phyloP scores from a whole-genome alignment of 1,284 basidiomycete genomes.

The Ganoderma lucidum region DNA sequence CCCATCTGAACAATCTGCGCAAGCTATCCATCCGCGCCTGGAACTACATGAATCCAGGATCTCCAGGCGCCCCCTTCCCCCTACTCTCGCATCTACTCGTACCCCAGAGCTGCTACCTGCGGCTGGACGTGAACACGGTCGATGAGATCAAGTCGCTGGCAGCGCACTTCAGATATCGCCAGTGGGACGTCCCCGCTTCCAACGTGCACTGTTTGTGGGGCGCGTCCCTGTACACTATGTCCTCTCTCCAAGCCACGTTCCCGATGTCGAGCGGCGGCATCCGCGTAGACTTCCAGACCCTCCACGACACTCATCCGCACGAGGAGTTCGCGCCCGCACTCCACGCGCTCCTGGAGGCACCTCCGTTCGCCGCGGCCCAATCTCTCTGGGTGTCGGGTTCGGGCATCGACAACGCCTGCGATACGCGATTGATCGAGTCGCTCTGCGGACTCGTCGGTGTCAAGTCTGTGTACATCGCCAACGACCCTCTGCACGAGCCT shows the following conservation, averaged over 20 bases:
- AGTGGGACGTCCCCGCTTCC: background rate
- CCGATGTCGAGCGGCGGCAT: background rate
- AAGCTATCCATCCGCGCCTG: constrained; percentile 1
- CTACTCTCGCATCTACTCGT: background rate
- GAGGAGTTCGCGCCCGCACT: background rate
- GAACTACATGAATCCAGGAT: background rate
- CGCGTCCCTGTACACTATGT: constrained; percentile 1
- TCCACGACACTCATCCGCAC: background rate
- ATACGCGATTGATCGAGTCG: background rate
- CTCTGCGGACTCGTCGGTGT: background rate
- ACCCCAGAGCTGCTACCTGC: background rate
- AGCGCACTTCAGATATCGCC: background rate
- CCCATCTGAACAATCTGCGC: background rate
- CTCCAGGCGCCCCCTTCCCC: background rate
- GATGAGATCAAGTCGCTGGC: background rate
- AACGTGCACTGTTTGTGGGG: background rate
- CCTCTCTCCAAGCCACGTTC: constrained; percentile 5
- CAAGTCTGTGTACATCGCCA: background rate
- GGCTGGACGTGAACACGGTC: background rate
- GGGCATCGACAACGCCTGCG: background rate
- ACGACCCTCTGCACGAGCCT: background rate
- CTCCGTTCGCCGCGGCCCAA: background rate
- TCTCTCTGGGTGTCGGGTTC: background rate
- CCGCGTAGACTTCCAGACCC: background rate
- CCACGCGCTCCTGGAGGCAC: background rate